A percentile compares a stretch with the other conserved stretches of the same genome.
Conservation (phyloP, 257 asterid species). For the Fraxinus americana region DNA sequence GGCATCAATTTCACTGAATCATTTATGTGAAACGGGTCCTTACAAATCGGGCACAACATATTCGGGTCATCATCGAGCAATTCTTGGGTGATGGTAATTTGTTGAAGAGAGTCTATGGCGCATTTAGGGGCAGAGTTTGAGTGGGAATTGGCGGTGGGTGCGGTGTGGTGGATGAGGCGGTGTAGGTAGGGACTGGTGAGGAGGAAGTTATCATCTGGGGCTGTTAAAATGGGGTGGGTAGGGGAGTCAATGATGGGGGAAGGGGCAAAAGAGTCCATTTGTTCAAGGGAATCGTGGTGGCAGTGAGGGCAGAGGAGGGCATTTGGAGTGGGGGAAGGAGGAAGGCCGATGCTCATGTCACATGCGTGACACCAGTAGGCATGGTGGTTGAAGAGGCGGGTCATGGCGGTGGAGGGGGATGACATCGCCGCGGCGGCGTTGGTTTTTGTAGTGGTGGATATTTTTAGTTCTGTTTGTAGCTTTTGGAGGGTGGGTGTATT, state of each 20-base stretch:
- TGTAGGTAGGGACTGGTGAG: constrained; percentile 71
- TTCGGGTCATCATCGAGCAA: constrained; percentile 57
- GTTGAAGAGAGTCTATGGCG: constrained; percentile 56
- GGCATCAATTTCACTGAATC: constrained; percentile 65
- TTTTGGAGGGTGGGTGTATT: constrained; percentile 16
- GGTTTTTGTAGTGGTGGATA: constrained; percentile 15
- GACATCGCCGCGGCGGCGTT: constrained; percentile 29
- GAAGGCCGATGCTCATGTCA: constrained; percentile 81
- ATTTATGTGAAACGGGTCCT: constrained; percentile 58
- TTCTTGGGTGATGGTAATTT: constrained; percentile 36
- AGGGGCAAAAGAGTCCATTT: constrained; percentile 54
- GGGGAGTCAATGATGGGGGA: constrained; percentile 24
- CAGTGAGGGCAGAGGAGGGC: constrained; percentile 90
- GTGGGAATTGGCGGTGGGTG: constrained; percentile 35
- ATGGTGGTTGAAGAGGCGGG: constrained; percentile 59
- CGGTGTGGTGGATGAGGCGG: constrained; percentile 64
- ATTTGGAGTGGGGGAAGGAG: constrained; percentile 56
- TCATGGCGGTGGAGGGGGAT: constrained; percentile 32
- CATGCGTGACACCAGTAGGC: constrained; percentile 92
- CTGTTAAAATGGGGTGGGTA: constrained; percentile 32
- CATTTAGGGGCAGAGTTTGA: constrained; percentile 60
- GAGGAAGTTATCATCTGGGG: constrained; percentile 71
- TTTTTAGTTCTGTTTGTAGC: constrained; percentile 2
- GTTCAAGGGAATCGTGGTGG: constrained; percentile 73
- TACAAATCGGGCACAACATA: constrained; percentile 72